These are phyloP conservation scores for Scytalidium lignicola DNA, from an alignment of 2,329 filamentous ascomycete species.

Conservation along the genomic window DNA sequence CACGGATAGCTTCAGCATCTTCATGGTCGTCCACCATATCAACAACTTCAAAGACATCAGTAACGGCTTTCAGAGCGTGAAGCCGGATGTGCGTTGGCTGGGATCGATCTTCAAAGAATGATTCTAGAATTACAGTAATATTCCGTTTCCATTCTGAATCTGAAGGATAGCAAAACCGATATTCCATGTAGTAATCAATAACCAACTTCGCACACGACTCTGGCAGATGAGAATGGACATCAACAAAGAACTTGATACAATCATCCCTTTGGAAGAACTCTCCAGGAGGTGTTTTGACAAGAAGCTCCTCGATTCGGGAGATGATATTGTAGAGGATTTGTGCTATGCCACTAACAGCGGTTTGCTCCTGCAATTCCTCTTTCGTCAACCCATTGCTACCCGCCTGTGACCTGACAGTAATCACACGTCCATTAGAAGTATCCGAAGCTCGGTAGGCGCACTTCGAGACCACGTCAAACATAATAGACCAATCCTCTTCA, in stretches of 20 bases:
- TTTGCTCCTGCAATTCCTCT: constrained; percentile 17
- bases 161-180: constrained; percentile 67
- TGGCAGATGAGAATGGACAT: constrained; percentile 56
- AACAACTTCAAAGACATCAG: constrained; percentile 42
- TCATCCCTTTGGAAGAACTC: constrained; percentile 61
- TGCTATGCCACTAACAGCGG: constrained; percentile 17
- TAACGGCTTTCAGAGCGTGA: constrained; percentile 54
- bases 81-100: constrained; percentile 59
- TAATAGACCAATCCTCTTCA: constrained; percentile 61
- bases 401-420: constrained; percentile 14
- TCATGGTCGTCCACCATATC: constrained; percentile 50
- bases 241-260: constrained; percentile 62
- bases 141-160: constrained; percentile 64
- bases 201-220: constrained; percentile 60
- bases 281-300: constrained; percentile 33
- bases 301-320: constrained; percentile 24
- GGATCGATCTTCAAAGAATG: constrained; percentile 57
- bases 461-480: constrained; percentile 53
- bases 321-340: constrained; percentile 25
- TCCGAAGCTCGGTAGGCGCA: constrained; percentile 37
- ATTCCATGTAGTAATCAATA: constrained; percentile 63
- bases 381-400: constrained; percentile 7
- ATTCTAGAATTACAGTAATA: constrained; percentile 52
- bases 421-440: constrained; percentile 20
- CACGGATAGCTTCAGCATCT: constrained; percentile 50